These are phyloP conservation scores for Helianthus tuberosus DNA, from an alignment of 129 eudicot genomes.

Conservation along the genomic window DNA sequence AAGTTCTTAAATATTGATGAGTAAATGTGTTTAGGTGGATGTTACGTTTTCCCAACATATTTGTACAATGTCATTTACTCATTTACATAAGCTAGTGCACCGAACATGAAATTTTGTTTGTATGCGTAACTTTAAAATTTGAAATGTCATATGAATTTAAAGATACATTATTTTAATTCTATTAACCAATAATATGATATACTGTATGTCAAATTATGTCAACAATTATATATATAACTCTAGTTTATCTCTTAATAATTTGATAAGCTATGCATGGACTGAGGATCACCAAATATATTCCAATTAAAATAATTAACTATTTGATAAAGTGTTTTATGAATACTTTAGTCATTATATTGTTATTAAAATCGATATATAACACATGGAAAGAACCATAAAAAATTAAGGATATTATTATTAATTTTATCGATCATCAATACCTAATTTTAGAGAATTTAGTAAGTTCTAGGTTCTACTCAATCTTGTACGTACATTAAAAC, in stretches of 20 bases:
- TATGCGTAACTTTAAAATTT: constrained; percentile 1
- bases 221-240: not conserved
- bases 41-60: no score
- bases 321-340: not conserved
- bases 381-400: no score
- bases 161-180: not conserved
- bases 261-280: constrained; percentile 3
- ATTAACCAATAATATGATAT: not conserved
- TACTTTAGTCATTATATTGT: not conserved
- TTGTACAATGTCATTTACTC: no score
- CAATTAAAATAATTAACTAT: not conserved
- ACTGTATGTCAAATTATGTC: not conserved
- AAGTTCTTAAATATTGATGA: no score
- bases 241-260: not conserved
- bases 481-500: no score
- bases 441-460: no score
- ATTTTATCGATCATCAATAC: no score
- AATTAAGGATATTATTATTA: no score
- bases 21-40: no score
- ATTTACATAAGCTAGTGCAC: not conserved
- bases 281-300: no score
- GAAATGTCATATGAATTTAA: not conserved
- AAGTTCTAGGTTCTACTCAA: no score
- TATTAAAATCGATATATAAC: no score
- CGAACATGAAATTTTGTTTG: not conserved